Conservation (phyloP, 208 protist species). For the Giardia muris region DNA sequence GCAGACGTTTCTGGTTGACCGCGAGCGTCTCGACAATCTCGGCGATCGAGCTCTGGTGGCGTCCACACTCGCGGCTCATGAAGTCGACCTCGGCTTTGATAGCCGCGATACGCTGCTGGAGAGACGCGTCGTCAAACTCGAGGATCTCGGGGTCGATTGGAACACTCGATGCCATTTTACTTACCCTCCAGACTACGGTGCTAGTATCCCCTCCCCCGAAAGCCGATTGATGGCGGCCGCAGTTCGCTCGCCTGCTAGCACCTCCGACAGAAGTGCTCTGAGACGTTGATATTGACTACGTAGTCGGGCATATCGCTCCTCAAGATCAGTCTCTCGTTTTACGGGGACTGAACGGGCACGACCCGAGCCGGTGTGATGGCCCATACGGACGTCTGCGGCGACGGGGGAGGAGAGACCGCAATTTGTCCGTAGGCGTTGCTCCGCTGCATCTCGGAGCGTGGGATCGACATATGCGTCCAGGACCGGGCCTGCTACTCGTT, state of each 20-base stretch:
- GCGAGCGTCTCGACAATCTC: background rate
- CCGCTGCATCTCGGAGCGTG: background rate
- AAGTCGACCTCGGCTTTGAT: background rate
- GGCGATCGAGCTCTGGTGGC: background rate
- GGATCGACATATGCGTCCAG: background rate
- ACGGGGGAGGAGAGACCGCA: background rate
- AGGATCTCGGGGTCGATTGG: background rate
- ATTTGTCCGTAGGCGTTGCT: background rate
- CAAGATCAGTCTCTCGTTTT: background rate
- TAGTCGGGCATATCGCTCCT: background rate
- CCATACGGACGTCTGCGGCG: background rate
- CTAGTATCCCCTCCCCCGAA: no score
- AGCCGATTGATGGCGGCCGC: background rate
- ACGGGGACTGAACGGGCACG: background rate
- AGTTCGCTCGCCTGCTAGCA: background rate
- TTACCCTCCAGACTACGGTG: no score
- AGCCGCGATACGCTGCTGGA: background rate
- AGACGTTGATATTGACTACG: background rate
- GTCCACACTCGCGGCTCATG: background rate
- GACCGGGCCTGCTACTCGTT: background rate
- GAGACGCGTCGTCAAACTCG: background rate
- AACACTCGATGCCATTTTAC: no score
- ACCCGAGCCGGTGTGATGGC: background rate
- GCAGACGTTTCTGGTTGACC: constrained; percentile 1
- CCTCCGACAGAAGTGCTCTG: background rate